Conservation (phyloP, 306 rosid species). For the Luffa acutangula region DNA sequence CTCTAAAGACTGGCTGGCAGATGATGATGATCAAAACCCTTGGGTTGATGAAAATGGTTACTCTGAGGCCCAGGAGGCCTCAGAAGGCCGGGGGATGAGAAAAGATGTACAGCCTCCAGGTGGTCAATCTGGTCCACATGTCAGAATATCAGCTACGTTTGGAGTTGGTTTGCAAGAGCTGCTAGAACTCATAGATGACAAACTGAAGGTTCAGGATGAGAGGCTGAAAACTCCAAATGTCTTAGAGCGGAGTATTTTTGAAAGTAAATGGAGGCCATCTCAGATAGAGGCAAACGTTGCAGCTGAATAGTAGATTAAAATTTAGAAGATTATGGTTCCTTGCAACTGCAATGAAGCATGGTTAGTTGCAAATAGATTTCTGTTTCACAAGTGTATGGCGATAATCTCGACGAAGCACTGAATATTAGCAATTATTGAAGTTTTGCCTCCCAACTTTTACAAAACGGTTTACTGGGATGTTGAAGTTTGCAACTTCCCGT, state of each 20-base stretch:
- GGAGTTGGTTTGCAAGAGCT: constrained; percentile 83
- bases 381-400: background rate
- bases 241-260: constrained; percentile 34
- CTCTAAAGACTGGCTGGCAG: constrained; percentile 50
- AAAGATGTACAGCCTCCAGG: constrained; percentile 10
- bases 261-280: constrained; percentile 79
- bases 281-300: constrained; percentile 16
- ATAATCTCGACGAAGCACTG: background rate
- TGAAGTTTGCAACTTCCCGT: no score
- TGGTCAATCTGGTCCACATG: constrained; percentile 40
- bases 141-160: constrained; percentile 58
- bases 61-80: background rate
- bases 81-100: constrained; percentile 10
- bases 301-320: background rate
- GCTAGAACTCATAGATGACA: constrained; percentile 62
- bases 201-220: constrained; percentile 43
- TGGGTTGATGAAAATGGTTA: constrained; percentile 24
- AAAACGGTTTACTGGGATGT: no score
- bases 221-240: constrained; percentile 30
- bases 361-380: background rate
- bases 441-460: no score
- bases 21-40: constrained; percentile 27
- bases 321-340: background rate
- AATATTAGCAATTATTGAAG: background rate
- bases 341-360: background rate